Evolutionary conservation across 1,284 basidiomycete genomes (phyloP), one percentile per base, ranked within the genome.

Genomic region (Fomes fomentarius): DNA sequence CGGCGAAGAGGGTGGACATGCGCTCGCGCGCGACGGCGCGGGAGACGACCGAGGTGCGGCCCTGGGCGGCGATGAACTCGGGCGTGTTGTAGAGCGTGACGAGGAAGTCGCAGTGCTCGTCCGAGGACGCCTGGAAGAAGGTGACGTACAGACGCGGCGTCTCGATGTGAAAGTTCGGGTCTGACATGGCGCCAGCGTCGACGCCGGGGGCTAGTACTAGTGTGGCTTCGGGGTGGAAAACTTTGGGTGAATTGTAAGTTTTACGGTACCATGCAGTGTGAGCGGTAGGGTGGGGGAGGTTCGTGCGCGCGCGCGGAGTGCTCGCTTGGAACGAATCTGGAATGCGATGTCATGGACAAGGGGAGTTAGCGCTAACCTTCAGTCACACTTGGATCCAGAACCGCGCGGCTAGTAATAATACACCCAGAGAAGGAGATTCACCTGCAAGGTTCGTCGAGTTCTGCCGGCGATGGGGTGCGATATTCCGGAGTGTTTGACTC

Each of bases 91-190:
- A 53, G 40, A 53, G 46, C 40, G 25, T 4, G 21, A 48, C 40
- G 52, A 48, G 52, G 34, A 53, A 48, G 46, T 53, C 46, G 46
- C 46, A 53, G 52, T 48, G 52, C 12, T 21, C 34, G 45, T 53
- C 45, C 33, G 37, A n/a, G 8, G 22, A 22, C 7, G 51, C 31
- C 28, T 46, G 38, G 33, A 42, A 37, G 33, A 47, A 35, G 9
- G 45, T 40, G 45, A 53, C 34, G 45, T 53, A 53, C 12, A 53
- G 40, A 11, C 52, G 46, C 9, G 45, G 31, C 8, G 52, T 43
- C 34, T 53, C 52, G 52, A 53, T 37, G 34, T 35, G 25, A 34
- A 43, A 43, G 52, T 53, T 48, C 9, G 40, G 28, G 40, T 53
- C 52, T 3, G 40, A 22, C 50, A 42, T 52, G 39, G 31, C 11